A percentile compares a stretch with the other conserved stretches of the same genome.
Conservation (phyloP, 306 rosid genomes). For the Vicia faba region DNA sequence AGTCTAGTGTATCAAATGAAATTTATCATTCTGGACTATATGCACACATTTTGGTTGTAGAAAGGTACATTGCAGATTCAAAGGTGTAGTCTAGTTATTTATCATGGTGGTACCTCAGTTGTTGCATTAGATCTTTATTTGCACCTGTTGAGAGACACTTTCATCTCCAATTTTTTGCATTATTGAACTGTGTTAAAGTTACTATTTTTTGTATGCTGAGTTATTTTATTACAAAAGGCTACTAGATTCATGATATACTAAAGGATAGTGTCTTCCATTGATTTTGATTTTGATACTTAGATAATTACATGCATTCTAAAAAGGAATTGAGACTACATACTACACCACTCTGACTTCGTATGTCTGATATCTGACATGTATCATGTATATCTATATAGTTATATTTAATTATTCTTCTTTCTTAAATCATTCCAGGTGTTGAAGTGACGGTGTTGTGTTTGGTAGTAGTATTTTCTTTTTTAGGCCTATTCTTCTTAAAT, state of each 20-base stretch:
- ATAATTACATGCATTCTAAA: slow-evolving; percentile 2
- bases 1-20: neutral
- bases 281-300: neutral
- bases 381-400: neutral
- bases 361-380: neutral
- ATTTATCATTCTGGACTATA: slow-evolving; percentile 21
- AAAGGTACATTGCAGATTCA: slow-evolving; percentile 15
- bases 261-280: slow-evolving; percentile 3
- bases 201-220: slow-evolving; percentile 12
- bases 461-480: too few species aligned
- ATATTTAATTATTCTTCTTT: neutral
- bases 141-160: neutral
- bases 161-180: neutral
- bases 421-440: neutral
- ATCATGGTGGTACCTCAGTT: slow-evolving; percentile 5
- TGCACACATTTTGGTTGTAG: slow-evolving; percentile 27
- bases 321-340: neutral
- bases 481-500: too few species aligned
- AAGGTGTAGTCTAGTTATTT: neutral
- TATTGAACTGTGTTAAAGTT: slow-evolving; percentile 13
- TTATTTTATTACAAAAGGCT: slow-evolving; percentile 11
- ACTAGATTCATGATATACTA: slow-evolving; percentile 8
- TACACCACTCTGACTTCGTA: neutral
- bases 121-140: slow-evolving; percentile 14
- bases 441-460: neutral